A percentile compares a stretch with the other conserved stretches of the same genome.
Evolutionary conservation across 345 rosid genomes (phyloP).

Genomic region (Microcos paniculata): DNA sequence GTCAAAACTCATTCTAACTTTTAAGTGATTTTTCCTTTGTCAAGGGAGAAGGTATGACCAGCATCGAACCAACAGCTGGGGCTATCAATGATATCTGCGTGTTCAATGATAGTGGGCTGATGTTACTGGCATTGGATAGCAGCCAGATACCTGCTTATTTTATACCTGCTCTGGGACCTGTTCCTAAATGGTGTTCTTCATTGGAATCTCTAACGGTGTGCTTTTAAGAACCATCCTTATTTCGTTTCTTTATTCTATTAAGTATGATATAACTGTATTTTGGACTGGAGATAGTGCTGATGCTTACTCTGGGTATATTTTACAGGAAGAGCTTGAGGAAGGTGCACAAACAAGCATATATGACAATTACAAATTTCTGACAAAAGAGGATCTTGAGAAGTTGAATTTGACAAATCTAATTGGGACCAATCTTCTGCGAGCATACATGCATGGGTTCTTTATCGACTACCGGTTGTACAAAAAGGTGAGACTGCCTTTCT

Average conservation of each 20-base stretch:
- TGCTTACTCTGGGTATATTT: constrained; percentile 9
- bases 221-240: constrained; percentile 10
- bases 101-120: constrained; percentile 80
- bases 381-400: constrained; percentile 81
- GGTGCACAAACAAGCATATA: constrained; percentile 74
- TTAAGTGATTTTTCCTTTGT: constrained; percentile 11
- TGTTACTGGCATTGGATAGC: constrained; percentile 81
- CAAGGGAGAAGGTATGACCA: constrained; percentile 91
- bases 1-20: neutral
- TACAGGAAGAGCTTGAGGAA: constrained; percentile 96
- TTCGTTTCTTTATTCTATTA: neutral
- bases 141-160: constrained; percentile 87
- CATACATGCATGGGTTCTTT: constrained; percentile 95
- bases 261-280: neutral
- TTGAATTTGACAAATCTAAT: constrained; percentile 76
- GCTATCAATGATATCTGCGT: constrained; percentile 85
- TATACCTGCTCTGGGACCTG: constrained; percentile 91
- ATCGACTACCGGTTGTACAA: constrained; percentile 69
- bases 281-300: constrained; percentile 8
- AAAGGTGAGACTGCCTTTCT: constrained; percentile 46
- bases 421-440: constrained; percentile 89
- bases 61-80: constrained; percentile 88
- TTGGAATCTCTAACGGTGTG: constrained; percentile 81
- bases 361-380: constrained; percentile 83
- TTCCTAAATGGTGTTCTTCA: constrained; percentile 88